Base-by-base conservation (phyloP, 306 rosid species). In the Calophaca sinica region DNA sequence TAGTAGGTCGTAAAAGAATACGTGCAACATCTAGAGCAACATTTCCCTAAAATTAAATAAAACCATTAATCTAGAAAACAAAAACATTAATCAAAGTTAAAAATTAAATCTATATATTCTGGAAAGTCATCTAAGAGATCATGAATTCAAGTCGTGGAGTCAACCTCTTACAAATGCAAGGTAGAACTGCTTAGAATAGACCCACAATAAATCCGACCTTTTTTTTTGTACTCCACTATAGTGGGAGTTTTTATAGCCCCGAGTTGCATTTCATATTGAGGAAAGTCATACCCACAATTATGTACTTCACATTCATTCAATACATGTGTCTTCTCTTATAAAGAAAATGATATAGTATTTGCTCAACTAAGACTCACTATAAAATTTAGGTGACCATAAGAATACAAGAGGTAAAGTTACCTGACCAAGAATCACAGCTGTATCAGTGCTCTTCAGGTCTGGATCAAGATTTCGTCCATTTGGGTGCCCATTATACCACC, bases 401-500 rank as follows among this genome's bases (percentile, higher is more conserved):
- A 73, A 70, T 55, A 74, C 29, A 48, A 54, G 9, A 71, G 46
- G 20, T 9, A 52, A 50, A 70, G 60, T 71, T 88, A 91, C 99
- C 96, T 92, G 97, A 53, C 99, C 99, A 85, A 90, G 96, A 83
- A 91, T 85, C 67, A 94, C 93, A 86, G 93, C 96, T 35, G 96
- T 86, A 79, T 88, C 96, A 5, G 87, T 82, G 80, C 86, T 84
- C 78, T 90, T 90, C 71, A 94, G 78, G 78, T 90, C 86, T 12
- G 87, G 96, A 77, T 88, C 85, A 59, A 94, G 93, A 84, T 79
- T 79, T 77, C 53, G 83, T n/a, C 86, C 85, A 87, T 94, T 91
- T 68, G 96, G 99, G 45, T 94, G 97, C 79, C 97, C 99, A 81
- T 94, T 94, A 82, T 94, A 91, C 99, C 97, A 92, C 96, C 96